Evolutionary conservation across 2,329 filamentous ascomycete genomes (phyloP), one percentile per base, ranked within the genome.

Genomic region (Cladosporium sp.): DNA sequence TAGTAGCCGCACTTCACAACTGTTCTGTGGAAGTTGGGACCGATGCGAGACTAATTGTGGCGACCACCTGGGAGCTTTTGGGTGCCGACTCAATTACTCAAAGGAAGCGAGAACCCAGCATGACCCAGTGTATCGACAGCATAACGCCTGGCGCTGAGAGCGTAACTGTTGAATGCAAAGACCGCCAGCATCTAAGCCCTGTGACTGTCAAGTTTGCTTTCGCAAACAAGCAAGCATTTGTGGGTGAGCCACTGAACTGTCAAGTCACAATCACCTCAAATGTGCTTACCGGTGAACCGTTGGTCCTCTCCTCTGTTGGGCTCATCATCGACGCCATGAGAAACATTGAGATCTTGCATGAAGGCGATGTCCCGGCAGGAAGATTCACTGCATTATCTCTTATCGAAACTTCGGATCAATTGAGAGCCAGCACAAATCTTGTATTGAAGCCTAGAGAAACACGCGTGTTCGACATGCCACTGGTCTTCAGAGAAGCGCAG

Each of bases 401-500:
- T 19, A n/a, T 25, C 8, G 17, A 42, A 11, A n/a, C 37, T 3
- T 50, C 57, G 11, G 59, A 51, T 12, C 12, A 34, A 37, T 34
- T 52, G 3, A 39, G 37, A 6, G 15, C 59, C 6, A 38, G 75
- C 11, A 81, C 83, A 8, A 80, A 92, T 70, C 74, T 97, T 57
- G 84, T 80, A 0, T 74, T 97, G 43, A 72, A 75, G 11, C 83
- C 91, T 14, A 86, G 85, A 39, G 49, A 59, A 49, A 55, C 15
- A 2, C 62, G 62, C 12, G 30, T 60, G 1, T 63, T 89, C 62
- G 84, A 89, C 65, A 80, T 96, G 66, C 82, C 81, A 8, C 83
- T 91, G 59, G 84, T 87, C 2, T 81, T 96, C 15, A 85, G 91
- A 60, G 92, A 97, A 73, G 85, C 92, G 2, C 92, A 91, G n/a